Conservation (phyloP, 148 eudicot genomes). For the Fagopyrum esculentum region DNA sequence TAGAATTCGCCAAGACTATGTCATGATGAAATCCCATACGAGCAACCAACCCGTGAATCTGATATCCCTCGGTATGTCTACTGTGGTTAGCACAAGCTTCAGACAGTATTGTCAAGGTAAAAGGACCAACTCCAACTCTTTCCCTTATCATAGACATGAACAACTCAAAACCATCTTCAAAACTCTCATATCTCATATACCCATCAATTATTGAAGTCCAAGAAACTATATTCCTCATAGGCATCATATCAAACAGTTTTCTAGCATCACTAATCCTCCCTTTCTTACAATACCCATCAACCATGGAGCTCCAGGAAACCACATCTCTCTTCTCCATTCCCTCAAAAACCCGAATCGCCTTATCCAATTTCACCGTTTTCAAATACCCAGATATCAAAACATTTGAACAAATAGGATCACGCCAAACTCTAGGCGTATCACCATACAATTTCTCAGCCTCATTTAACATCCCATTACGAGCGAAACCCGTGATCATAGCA, state of each 20-base stretch:
- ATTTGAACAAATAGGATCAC: constrained; percentile 57
- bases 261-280: constrained; percentile 41
- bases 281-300: constrained; percentile 44
- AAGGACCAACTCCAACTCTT: constrained; percentile 27
- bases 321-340: constrained; percentile 46
- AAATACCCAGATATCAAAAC: constrained; percentile 47
- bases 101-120: constrained; percentile 33
- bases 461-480: constrained; percentile 42
- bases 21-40: constrained; percentile 43
- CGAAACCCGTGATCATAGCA: constrained; percentile 35
- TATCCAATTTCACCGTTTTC: neutral
- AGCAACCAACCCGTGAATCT: constrained; percentile 45
- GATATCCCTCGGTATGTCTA: constrained; percentile 41
- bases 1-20: constrained; percentile 42
- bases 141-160: constrained; percentile 46
- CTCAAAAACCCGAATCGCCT: constrained; percentile 24
- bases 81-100: constrained; percentile 45
- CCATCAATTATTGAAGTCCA: constrained; percentile 71
- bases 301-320: constrained; percentile 59
- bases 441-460: constrained; percentile 41
- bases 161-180: constrained; percentile 39
- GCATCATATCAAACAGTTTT: constrained; percentile 49
- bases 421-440: constrained; percentile 30
- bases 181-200: constrained; percentile 41
- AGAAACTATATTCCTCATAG: constrained; percentile 41